Base-by-base conservation (phyloP, 208 protist species). In the Trypanosoma melophagium region DNA sequence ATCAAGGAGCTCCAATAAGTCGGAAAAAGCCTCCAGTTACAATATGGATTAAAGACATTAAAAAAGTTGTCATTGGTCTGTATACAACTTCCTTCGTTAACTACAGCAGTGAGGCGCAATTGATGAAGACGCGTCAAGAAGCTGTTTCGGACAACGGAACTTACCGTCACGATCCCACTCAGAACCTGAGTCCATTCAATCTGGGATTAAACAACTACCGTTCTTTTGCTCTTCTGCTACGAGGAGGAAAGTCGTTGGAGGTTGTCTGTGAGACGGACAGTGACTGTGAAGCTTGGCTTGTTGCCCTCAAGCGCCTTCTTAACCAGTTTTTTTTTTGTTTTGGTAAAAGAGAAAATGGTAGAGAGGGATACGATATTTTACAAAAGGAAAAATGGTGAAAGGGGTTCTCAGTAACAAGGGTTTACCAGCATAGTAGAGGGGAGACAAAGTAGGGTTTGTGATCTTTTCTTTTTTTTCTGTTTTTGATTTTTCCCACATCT, bases 221-320 rank as follows among this genome's bases (percentile, higher is more conserved):
- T 56, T 65, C 92, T 12, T 97, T 97, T 58, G 86, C 77, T 13
- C 60, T 97, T 24, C 66, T 94, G 45, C 77, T 97, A 62, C 72
- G 78, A 7, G 87, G 86, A 45, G 89, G 89, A 16, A 94, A 92
- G 74, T 88, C 88, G 1, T 76, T 95, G n/a, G 92, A 97, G 69
- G 69, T 97, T 56, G 83, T 97, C 21, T 94, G 89, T 75, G 87
- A 97, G 60, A 84, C 85, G 0, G 90, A 96, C 86, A 86, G 83
- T 14, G 92, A 97, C 79, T 95, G 79, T 41, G 92, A 97, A 69
- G 92, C 89, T 35, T 95, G 89, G 90, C 59, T 94, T 55, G 84
- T 97, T 24, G 87, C 76, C 1, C 73, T 97, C 22, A 91, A 94
- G 69, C 87, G 90, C 12, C 72, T 96, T 8, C 66, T 95, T n/a